Base-by-base conservation (phyloP, 2,329 filamentous ascomycete species). In the Hymenoscyphus infarciens region DNA sequence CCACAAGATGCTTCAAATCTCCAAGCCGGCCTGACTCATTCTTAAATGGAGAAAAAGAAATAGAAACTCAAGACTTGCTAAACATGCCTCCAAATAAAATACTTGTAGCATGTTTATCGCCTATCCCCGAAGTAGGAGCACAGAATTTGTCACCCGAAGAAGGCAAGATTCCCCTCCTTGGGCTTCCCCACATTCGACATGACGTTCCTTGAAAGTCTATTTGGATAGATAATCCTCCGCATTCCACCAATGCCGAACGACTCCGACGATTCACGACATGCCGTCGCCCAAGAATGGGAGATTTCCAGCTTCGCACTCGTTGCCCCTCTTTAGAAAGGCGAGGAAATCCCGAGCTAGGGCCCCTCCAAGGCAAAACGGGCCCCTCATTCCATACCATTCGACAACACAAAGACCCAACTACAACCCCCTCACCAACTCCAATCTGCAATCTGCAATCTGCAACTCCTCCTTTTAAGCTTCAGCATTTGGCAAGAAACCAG, bases 381-480 rank as follows among this genome's bases (percentile, higher is more conserved):
- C 42, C 42, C 42, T 49, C 42, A 49, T 49, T 49, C 42, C 42
- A 49, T 49, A 10, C 39, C 39, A 42, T 42, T 42, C 16, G 39
- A 42, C n/a, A 19, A 49, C n/a, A 49, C 35, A 16, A n/a, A 19
- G n/a, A 49, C 42, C 19, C n/a, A 49, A 15, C 42, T 49, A 25
- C n/a, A 3, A 19, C 42, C 42, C n/a, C n/a, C n/a, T 22, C 42
- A 42, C 42, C 42, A 22, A 22, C 42, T 49, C 42, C 42, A 49
- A 49, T 25, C 42, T 15, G 42, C 42, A 49, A 49, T n/a, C n/a
- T n/a, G n/a, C n/a, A n/a, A n/a, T n/a, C 25, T 27, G 2, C 4
- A 27, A 45, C 42, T 22, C 22, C 42, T 15, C 10, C n/a, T 22
- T 45, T 49, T 22, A 49, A 49, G 19, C 42, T 22, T 49, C 19